Evolutionary conservation across 1,284 basidiomycete genomes (phyloP), one percentile per base, ranked within the genome.

Genomic region (Volvariella volvacea): DNA sequence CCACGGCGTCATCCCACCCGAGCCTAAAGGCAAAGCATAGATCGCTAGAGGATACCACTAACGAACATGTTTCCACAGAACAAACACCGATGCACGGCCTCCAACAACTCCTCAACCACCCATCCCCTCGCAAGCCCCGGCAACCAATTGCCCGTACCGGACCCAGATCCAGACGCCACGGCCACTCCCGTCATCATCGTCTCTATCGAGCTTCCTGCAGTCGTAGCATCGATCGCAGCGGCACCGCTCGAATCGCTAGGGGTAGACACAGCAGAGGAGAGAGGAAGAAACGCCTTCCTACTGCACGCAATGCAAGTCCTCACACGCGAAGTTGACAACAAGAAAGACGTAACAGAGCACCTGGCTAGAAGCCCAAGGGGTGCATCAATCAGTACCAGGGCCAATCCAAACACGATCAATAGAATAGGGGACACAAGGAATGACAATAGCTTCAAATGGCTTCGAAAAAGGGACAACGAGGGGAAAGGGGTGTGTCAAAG

Each of bases 21-120:
- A n/a, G n/a, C n/a, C n/a, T n/a, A n/a, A n/a, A n/a, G n/a, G n/a
- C n/a, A n/a, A n/a, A n/a, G n/a, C n/a, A n/a, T n/a, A n/a, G n/a
- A n/a, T n/a, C n/a, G n/a, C n/a, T n/a, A n/a, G n/a, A n/a, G n/a
- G n/a, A n/a, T n/a, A n/a, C n/a, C n/a, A 46, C 63, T 74, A 42
- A 85, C 76, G 55, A 86, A 86, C 48, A 65, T 68, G 60, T 82
- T 83, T 16, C 74, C 78, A 58, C 84, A 88, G 57, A 79, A 83
- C 40, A 83, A 64, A 63, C 81, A 87, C 37, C 74, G 69, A 47
- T 72, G 67, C 3, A 77, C 76, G 1, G 80, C 81, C 53, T 80
- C 73, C 42, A 86, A 64, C 2, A 85, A 64, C 46, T 80, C 80
- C 49, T 74, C 70, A 4, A 80, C 78, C 20, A 84, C 58, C 80